Evolutionary conservation across 306 rosid species (phyloP).

Genomic region (Acacia confusa): DNA sequence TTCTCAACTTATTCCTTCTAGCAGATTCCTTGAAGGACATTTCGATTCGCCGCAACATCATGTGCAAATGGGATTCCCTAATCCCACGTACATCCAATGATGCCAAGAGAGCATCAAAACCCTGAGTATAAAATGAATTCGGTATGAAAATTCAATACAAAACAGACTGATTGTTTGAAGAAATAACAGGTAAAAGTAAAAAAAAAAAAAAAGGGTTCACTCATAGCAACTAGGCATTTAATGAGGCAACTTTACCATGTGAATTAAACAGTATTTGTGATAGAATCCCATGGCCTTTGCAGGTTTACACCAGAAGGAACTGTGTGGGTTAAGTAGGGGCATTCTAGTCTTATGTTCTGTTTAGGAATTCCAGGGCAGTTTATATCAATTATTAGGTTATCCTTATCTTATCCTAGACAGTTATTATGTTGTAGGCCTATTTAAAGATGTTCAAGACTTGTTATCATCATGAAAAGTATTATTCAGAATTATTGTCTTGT

Average conservation of each 20-base stretch:
- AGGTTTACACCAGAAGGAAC: too few species aligned
- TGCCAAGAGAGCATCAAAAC: conserved; percentile 68
- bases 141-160: conserved; percentile 20
- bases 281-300: too few species aligned
- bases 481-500: too few species aligned
- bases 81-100: conserved; percentile 73
- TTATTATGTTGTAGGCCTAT: too few species aligned
- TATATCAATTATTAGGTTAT: too few species aligned
- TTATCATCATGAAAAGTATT: too few species aligned
- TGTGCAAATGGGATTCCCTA: conserved; percentile 74
- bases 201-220: not conserved
- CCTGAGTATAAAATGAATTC: conserved; percentile 46
- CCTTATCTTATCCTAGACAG: too few species aligned
- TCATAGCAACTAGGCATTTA: not conserved
- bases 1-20: conserved; percentile 39
- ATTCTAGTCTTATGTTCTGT: too few species aligned
- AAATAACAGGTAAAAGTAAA: not conserved
- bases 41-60: conserved; percentile 61
- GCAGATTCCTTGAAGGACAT: conserved; percentile 57
- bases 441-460: too few species aligned
- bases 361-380: too few species aligned
- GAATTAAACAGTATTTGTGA: conserved; percentile 7
- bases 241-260: conserved; percentile 15
- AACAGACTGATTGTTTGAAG: conserved; percentile 6
- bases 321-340: too few species aligned